Base-by-base conservation (phyloP, 345 rosid species). In the Dipteronia dyeriana region DNA sequence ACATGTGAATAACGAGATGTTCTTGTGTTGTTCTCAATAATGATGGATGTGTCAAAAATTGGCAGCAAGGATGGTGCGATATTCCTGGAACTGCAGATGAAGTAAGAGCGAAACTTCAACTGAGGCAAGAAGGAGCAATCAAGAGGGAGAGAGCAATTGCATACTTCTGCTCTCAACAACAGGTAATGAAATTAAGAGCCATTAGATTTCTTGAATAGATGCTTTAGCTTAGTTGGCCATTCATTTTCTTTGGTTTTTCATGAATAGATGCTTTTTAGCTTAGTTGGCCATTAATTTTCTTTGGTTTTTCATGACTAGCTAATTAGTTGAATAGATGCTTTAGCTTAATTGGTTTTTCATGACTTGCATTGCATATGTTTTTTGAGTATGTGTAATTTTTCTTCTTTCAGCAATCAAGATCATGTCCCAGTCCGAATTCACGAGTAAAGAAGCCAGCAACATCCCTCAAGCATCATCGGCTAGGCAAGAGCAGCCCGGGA, bases 141-240 rank as follows among this genome's bases (percentile, higher is more conserved):
- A 95, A 95, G 89, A 93, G 98, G 80, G 98, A 95, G 76, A 90
- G 99, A 85, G 96, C 97, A 75, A 86, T 82, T 84, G 95, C 92
- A 13, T 93, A 95, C 65, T 79, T 89, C 26, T 80, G 86, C 72
- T 87, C 87, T 29, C 88, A 93, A 83, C 88, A 93, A 84, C 89
- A 87, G 95, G 98, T 91, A 87, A 79, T 74, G 39, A 66, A 80
- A 22, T 49, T 53, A 53, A 53, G 39, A 56, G 31, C 59, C 49
- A 43, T 29, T 41, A 12, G 6, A 10, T 5, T 20, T 39, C 19
- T 54, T 14, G 54, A 49, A 49, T 49, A 49, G 54, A 49, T 49
- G 54, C 19, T 47, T 38, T 38, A 26, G 26, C 26, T 26, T 26
- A 26, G 26, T 26, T 26, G 26, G 26, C 26, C 26, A 26, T 26